A percentile compares a stretch with the other conserved stretches of the same genome.
Conservation (phyloP, 176 grass and related monocot species). For the Chrysopogon serrulatus region DNA sequence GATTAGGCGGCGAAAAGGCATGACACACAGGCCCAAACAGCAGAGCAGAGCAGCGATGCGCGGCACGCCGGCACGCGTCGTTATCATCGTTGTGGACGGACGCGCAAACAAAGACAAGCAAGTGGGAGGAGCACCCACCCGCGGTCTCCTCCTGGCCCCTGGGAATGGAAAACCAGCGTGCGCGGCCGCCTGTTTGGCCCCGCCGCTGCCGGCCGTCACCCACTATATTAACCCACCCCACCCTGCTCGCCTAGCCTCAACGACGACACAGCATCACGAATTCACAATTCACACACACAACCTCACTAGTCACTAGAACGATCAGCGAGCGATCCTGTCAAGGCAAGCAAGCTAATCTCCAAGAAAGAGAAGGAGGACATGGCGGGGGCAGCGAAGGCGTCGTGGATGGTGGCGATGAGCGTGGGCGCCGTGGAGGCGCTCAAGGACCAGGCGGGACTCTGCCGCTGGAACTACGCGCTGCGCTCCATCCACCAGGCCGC, state of each 20-base stretch:
- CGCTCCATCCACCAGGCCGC: slow-evolving; percentile 34
- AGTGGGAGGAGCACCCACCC: too few species aligned
- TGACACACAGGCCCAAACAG: too few species aligned
- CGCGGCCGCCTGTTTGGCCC: slow-evolving; percentile 22
- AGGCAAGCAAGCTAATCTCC: neutral
- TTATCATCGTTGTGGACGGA: too few species aligned
- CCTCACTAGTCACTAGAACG: neutral
- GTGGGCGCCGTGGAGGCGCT: slow-evolving; percentile 61
- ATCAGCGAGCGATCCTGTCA: neutral
- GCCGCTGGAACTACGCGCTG: slow-evolving; percentile 72
- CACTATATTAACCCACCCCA: neutral
- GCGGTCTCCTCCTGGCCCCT: too few species aligned
- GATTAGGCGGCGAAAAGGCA: too few species aligned
- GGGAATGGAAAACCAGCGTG: slow-evolving; percentile 13
- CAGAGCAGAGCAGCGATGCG: too few species aligned
- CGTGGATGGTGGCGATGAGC: slow-evolving; percentile 57
- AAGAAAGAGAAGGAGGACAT: neutral
- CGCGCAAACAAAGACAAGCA: too few species aligned
- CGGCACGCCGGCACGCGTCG: too few species aligned
- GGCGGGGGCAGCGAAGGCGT: slow-evolving; percentile 35
- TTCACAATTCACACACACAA: neutral
- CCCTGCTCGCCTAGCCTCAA: neutral
- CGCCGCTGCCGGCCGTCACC: too few species aligned
- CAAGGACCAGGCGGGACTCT: slow-evolving; percentile 64
- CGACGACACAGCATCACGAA: neutral